phyloP scores from a whole-genome alignment of 768 basidiomycete species.

The Symmetrospora coprosmae region DNA sequence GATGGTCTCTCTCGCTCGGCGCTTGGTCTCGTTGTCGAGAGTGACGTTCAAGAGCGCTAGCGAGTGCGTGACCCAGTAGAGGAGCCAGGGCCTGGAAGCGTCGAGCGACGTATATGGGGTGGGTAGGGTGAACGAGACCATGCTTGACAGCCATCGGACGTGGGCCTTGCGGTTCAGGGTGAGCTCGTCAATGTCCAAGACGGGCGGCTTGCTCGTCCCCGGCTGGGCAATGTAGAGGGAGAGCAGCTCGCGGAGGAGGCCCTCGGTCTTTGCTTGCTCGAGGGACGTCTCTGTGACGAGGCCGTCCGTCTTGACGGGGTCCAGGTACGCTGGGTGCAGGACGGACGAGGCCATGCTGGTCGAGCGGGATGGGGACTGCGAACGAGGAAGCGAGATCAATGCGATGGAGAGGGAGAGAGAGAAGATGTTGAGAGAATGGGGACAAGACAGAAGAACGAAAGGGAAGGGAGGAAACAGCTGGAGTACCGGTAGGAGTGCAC shows the following conservation, averaged over 20 bases:
- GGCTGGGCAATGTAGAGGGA: conserved; percentile 6
- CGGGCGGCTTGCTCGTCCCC: neutral
- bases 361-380: too few relatives aligned
- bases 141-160: neutral
- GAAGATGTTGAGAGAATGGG: too few relatives aligned
- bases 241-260: conserved; percentile 13
- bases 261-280: neutral
- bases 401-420: too few relatives aligned
- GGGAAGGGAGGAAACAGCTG: too few relatives aligned
- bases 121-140: conserved; percentile 46
- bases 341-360: too few relatives aligned
- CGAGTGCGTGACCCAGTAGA: conserved; percentile 82
- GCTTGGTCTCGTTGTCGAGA: conserved; percentile 13
- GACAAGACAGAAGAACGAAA: too few relatives aligned
- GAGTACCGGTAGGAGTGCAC: too few relatives aligned
- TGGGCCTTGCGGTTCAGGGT: conserved; percentile 5
- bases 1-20: conserved; percentile 65
- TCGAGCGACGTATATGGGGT: conserved; percentile 67
- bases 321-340: too few relatives aligned
- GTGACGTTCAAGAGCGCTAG: conserved; percentile 45
- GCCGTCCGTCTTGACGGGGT: too few relatives aligned
- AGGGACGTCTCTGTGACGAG: conserved; percentile 13
- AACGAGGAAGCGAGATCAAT: too few relatives aligned
- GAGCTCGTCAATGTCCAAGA: conserved; percentile 1
- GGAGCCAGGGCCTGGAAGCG: conserved; percentile 85